Conservation (phyloP, 352 stramenopile genomes). For the Saprolegnia parasitica region DNA sequence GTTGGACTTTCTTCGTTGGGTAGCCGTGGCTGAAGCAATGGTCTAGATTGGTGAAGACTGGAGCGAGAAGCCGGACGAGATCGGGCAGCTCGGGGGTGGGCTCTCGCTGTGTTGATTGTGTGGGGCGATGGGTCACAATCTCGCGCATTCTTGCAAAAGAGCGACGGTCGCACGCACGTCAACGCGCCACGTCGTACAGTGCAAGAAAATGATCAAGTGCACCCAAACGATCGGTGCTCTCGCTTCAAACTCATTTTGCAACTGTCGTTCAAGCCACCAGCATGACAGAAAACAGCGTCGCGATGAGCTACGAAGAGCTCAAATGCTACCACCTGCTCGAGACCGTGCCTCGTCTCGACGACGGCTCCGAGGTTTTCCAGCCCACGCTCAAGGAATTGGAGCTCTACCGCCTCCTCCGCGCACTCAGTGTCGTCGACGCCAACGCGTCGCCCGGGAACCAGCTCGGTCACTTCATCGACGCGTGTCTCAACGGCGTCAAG, state of each 20-base stretch:
- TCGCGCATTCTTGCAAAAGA: too few species aligned
- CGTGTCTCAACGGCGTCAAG: background rate
- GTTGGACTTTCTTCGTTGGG: too few species aligned
- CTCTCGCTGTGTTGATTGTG: too few species aligned
- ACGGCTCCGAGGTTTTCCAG: constrained; percentile 66
- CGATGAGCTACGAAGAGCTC: constrained; percentile 15
- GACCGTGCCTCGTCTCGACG: constrained; percentile 50
- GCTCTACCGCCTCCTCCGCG: constrained; percentile 56
- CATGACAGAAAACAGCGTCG: background rate
- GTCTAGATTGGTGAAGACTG: too few species aligned
- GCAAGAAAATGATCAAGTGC: background rate
- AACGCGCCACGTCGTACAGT: background rate
- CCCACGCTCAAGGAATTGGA: constrained; percentile 61
- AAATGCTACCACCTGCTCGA: constrained; percentile 55
- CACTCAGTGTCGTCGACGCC: constrained; percentile 41
- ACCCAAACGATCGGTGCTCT: background rate
- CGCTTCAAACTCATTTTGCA: background rate
- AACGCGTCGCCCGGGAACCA: background rate
- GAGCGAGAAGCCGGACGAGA: too few species aligned
- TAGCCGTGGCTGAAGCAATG: too few species aligned
- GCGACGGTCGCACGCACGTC: too few species aligned
- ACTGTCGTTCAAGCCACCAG: background rate
- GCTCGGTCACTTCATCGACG: constrained; percentile 3
- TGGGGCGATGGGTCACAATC: too few species aligned
- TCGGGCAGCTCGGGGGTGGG: too few species aligned